Evolutionary conservation across 31 red algal species (phyloP).

Genomic region (Odonthalia washingtoniensis): DNA sequence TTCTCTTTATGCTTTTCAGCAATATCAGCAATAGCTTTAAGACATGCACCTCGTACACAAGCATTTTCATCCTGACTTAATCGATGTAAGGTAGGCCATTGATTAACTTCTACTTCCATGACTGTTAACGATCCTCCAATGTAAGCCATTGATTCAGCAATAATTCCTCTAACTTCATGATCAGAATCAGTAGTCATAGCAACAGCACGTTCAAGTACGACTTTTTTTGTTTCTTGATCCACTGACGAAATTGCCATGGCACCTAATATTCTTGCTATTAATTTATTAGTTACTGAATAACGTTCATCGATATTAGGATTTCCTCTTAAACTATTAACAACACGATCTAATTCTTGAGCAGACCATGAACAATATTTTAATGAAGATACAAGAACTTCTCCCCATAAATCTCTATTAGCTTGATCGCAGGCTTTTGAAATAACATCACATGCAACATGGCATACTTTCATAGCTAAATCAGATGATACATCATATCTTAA

Average conservation of each 20-base stretch:
- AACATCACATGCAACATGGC: conserved; percentile 51
- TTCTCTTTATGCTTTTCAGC: conserved; percentile 47
- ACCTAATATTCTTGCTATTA: conserved; percentile 76
- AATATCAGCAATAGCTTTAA: conserved; percentile 74
- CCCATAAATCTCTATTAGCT: conserved; percentile 71
- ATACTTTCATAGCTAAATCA: conserved; percentile 37
- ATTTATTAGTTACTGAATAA: conserved; percentile 49
- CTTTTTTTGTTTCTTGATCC: conserved; percentile 47
- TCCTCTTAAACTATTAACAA: conserved; percentile 15
- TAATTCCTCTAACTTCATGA: conserved; percentile 77
- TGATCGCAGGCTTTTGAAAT: conserved; percentile 24
- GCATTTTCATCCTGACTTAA: conserved; percentile 61
- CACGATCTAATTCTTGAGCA: conserved; percentile 13
- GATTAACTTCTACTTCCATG: conserved; percentile 38
- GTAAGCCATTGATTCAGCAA: conserved; percentile 77
- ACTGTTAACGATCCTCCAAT: conserved; percentile 64
- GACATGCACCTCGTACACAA: conserved; percentile 76
- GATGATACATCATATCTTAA: conserved; percentile 1
- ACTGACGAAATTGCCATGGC: conserved; percentile 59
- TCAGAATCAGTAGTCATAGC: conserved; percentile 58
- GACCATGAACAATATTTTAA: conserved; percentile 45
- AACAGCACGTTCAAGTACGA: conserved; percentile 61
- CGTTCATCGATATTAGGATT: conserved; percentile 4
- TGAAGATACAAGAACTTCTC: conserved; percentile 62
- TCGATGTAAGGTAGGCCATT: conserved; percentile 63